Conservation (phyloP, 495 filamentous ascomycete species). For the Glonium stellatum region DNA sequence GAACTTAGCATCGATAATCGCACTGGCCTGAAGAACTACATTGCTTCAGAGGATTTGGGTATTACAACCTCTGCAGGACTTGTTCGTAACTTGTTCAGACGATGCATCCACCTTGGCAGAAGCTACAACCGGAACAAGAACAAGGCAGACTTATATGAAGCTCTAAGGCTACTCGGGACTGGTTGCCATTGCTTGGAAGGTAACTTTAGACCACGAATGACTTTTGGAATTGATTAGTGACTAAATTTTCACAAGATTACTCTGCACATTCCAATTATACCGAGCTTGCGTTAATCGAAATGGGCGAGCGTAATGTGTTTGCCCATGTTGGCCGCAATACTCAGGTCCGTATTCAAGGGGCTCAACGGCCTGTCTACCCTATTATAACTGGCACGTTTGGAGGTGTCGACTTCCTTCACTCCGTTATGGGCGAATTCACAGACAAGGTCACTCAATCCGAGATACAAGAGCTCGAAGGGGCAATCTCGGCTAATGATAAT, state of each 20-base stretch:
- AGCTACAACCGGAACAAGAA: conserved; percentile 54
- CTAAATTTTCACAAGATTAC: conserved; percentile 49
- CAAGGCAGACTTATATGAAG: conserved; percentile 74
- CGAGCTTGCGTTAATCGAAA: conserved; percentile 76
- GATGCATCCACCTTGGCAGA: conserved; percentile 66
- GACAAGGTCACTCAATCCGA: conserved; percentile 87
- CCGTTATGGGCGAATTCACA: conserved; percentile 78
- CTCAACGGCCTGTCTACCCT: conserved; percentile 59
- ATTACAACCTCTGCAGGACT: conserved; percentile 72
- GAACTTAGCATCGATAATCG: conserved; percentile 66
- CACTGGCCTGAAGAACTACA: conserved; percentile 82
- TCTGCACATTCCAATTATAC: conserved; percentile 87
- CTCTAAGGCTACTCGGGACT: conserved; percentile 75
- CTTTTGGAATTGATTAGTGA: not conserved
- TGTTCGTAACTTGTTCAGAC: conserved; percentile 63
- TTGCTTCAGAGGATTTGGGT: conserved; percentile 66
- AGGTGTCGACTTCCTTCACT: conserved; percentile 80
- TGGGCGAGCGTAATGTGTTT: conserved; percentile 73
- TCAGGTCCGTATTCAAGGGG: conserved; percentile 58
- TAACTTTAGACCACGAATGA: conserved; percentile 22
- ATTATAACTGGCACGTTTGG: conserved; percentile 78
- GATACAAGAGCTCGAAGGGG: conserved; percentile 71
- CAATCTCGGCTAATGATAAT: conserved; percentile 53
- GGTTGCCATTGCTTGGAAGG: conserved; percentile 83
- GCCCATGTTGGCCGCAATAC: conserved; percentile 75